Evolutionary conservation across 2,329 filamentous ascomycete species (phyloP).

Genomic region (Cryphonectria radicalis): DNA sequence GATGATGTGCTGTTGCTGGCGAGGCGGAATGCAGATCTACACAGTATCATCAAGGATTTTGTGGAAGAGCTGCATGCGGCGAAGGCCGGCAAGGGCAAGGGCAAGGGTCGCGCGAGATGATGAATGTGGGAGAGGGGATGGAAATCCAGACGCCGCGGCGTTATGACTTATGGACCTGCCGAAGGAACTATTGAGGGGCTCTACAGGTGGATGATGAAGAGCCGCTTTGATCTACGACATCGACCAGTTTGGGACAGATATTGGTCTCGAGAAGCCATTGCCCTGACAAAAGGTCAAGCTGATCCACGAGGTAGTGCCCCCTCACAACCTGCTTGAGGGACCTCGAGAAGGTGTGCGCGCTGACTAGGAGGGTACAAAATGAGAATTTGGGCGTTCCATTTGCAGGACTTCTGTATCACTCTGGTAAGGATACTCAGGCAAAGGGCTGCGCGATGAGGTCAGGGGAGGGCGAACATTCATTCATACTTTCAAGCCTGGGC

Average conservation of each 20-base stretch:
- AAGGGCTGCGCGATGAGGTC: neutral
- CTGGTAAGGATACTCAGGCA: neutral
- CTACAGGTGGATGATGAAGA: neutral
- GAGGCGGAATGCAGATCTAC: constrained; percentile 83
- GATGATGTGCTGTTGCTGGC: constrained; percentile 89
- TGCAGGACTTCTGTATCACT: neutral
- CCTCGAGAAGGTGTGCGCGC: neutral
- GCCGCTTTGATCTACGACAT: neutral
- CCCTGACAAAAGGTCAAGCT: neutral
- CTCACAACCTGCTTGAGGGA: neutral
- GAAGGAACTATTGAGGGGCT: neutral
- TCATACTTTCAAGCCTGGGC: neutral
- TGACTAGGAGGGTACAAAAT: neutral
- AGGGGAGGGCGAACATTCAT: neutral
- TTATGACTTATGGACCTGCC: neutral
- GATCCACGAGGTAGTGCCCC: neutral
- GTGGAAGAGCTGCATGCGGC: constrained; percentile 64
- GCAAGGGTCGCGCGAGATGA: constrained; percentile 38
- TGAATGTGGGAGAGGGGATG: constrained; percentile 28
- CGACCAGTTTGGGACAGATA: neutral
- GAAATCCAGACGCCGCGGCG: neutral
- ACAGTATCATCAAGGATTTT: constrained; percentile 72
- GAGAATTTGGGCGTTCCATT: neutral
- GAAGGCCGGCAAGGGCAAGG: constrained; percentile 38
- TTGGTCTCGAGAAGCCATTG: neutral